These are phyloP conservation scores for Hemileccinum rubropunctum DNA, from an alignment of 768 basidiomycete genomes.

Conservation along the genomic window DNA sequence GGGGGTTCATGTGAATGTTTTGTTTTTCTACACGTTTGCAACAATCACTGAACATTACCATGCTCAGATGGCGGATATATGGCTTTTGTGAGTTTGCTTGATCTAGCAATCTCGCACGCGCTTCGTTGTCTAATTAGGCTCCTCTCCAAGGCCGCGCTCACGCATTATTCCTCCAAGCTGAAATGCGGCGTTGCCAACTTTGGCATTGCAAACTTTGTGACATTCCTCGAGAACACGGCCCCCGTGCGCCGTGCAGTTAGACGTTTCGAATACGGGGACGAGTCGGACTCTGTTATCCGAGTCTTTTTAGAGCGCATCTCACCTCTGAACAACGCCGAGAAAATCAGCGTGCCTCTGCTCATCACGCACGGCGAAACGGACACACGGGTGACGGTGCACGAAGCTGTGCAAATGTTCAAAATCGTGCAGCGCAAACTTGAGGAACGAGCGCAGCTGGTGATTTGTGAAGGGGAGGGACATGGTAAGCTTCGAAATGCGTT, in stretches of 20 bases:
- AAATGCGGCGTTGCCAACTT: constrained; percentile 41
- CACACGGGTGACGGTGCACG: constrained; percentile 38
- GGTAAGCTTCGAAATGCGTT: constrained; percentile 27
- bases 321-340: constrained; percentile 37
- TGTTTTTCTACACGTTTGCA: not conserved
- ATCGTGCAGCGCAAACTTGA: constrained; percentile 23
- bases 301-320: constrained; percentile 39
- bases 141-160: constrained; percentile 35
- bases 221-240: constrained; percentile 43
- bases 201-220: constrained; percentile 39
- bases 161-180: constrained; percentile 40
- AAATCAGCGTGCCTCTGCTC: constrained; percentile 35
- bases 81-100: constrained; percentile 32
- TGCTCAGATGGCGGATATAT: constrained; percentile 39
- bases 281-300: constrained; percentile 35
- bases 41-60: not conserved
- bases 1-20: constrained; percentile 38
- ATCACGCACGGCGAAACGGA: constrained; percentile 44
- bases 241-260: constrained; percentile 33
- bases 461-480: constrained; percentile 43
- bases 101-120: not conserved
- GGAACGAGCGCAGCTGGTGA: constrained; percentile 35
- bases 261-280: constrained; percentile 42
- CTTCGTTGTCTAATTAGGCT: not conserved
- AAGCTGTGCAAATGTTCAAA: constrained; percentile 38